These are phyloP conservation scores for Aspergillus brasiliensis DNA, from an alignment of 2,329 filamentous ascomycete species.

Conservation along the genomic window DNA sequence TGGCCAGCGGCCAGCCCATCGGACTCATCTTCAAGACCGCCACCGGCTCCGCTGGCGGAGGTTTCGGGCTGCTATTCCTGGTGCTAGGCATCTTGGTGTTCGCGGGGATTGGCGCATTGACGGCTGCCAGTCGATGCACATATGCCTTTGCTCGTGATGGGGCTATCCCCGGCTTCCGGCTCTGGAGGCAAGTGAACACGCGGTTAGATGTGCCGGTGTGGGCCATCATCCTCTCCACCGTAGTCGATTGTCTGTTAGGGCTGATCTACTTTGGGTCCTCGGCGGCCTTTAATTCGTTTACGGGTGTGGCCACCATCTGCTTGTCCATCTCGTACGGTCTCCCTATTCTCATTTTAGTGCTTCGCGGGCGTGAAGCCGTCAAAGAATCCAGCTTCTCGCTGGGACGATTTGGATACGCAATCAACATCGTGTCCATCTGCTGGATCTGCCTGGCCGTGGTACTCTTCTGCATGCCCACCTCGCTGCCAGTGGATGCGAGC, in stretches of 20 bases:
- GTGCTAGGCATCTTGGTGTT: constrained; percentile 77
- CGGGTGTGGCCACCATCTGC: constrained; percentile 77
- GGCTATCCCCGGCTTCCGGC: constrained; percentile 68
- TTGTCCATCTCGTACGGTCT: constrained; percentile 74
- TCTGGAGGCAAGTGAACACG: constrained; percentile 68
- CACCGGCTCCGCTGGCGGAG: constrained; percentile 71
- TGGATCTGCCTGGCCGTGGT: constrained; percentile 73
- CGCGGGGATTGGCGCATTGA: constrained; percentile 73
- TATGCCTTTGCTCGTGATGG: constrained; percentile 77
- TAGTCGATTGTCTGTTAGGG: constrained; percentile 70
- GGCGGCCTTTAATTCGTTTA: constrained; percentile 78
- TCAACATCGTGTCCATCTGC: constrained; percentile 68
- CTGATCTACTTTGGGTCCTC: constrained; percentile 78
- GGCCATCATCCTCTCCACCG: constrained; percentile 68
- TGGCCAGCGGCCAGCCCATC: constrained; percentile 74
- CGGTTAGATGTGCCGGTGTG: constrained; percentile 69
- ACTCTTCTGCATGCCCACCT: constrained; percentile 74
- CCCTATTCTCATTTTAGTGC: constrained; percentile 70
- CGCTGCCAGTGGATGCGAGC: constrained; percentile 57
- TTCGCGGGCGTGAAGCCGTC: constrained; percentile 68
- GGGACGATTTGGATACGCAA: constrained; percentile 66
- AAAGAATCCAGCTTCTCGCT: constrained; percentile 67
- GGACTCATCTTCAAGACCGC: constrained; percentile 74
- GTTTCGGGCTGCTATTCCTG: constrained; percentile 74
- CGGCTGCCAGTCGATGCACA: constrained; percentile 72